These are phyloP conservation scores for Podila verticillata DNA, from an alignment of 192 early-diverging fungal genomes.

Conservation along the genomic window DNA sequence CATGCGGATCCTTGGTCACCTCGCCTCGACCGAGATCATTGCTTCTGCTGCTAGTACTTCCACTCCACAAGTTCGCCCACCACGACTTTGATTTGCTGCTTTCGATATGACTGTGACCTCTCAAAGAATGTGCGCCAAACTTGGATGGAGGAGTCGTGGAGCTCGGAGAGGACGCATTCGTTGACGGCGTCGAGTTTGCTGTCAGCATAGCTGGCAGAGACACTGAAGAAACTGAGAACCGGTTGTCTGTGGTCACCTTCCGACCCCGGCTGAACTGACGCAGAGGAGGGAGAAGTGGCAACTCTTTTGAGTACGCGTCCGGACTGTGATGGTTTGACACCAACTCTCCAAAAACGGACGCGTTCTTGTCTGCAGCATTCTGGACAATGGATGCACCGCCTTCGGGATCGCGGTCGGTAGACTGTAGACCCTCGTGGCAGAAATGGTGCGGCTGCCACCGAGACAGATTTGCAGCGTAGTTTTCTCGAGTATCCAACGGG, in stretches of 20 bases:
- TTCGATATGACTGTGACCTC: not conserved
- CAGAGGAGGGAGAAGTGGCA: not conserved
- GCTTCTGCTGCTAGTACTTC: not conserved
- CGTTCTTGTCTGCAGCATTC: no score
- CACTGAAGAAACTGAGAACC: not conserved
- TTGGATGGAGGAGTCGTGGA: no score
- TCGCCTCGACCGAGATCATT: no score
- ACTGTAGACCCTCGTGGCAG: not conserved
- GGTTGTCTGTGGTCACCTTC: not conserved
- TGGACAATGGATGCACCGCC: no score
- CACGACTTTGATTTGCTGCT: not conserved
- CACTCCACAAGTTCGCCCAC: not conserved
- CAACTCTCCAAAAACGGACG: no score
- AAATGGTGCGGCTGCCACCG: not conserved
- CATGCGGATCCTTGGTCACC: no score
- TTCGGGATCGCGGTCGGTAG: not conserved
- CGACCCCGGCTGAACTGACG: not conserved
- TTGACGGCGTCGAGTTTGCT: not conserved
- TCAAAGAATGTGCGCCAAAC: no score
- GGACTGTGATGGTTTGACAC: no score
- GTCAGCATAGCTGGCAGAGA: not conserved
- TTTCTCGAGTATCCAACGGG: no score
- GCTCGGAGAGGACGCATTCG: not conserved
- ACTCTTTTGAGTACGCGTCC: not conserved
- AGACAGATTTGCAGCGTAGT: not conserved